phyloP scores from a whole-genome alignment of 2,329 filamentous ascomycete genomes.

The Stagonosporopsis chrysanthemi region DNA sequence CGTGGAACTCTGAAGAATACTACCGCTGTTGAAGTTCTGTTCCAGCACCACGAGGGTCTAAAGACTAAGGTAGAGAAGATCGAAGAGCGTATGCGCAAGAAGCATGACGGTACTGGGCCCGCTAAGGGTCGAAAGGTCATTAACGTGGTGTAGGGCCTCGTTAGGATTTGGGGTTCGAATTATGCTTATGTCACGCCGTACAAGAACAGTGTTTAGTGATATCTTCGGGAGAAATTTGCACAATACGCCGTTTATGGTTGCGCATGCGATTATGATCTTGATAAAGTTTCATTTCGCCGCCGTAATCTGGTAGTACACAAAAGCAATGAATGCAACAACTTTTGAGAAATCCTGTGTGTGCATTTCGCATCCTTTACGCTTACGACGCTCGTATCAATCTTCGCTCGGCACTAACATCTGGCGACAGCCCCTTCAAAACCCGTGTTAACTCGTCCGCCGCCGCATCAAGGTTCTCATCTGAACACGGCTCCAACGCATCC shows the following conservation, averaged over 20 bases:
- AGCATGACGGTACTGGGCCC: neutral
- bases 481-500: conserved; percentile 39
- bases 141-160: neutral
- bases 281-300: too few species aligned
- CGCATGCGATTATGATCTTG: neutral
- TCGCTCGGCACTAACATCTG: conserved; percentile 19
- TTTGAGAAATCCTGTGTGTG: neutral
- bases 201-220: neutral
- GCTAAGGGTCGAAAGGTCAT: neutral
- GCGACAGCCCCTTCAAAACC: conserved; percentile 26
- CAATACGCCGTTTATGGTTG: neutral
- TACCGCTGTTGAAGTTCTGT: conserved; percentile 13
- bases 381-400: conserved; percentile 4
- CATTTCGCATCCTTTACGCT: neutral
- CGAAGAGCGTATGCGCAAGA: conserved; percentile 11
- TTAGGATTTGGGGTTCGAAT: too few species aligned
- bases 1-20: neutral
- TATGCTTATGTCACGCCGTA: neutral
- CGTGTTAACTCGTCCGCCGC: conserved; percentile 38
- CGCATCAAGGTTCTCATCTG: conserved; percentile 31
- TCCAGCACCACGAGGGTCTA: conserved; percentile 14
- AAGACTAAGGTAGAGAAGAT: conserved; percentile 21
- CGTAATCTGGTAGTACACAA: too few species aligned
- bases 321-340: neutral
- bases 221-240: neutral